Percentiles rank a stretch among this genome's conserved stretches.
Conservation (phyloP, 805 yeast species). For the Teunomyces atbi region DNA sequence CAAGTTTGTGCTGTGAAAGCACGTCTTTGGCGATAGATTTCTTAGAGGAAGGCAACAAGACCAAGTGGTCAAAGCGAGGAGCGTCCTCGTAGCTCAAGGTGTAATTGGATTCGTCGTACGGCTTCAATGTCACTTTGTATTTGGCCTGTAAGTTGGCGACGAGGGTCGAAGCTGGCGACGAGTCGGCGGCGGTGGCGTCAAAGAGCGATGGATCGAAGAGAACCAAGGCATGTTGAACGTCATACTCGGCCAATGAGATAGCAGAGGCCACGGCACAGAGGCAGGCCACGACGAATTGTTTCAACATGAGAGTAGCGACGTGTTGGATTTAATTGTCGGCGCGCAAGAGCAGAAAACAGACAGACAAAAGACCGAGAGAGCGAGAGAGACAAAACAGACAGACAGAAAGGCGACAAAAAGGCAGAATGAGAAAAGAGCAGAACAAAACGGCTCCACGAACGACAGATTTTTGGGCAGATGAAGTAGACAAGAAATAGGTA, state of each 20-base stretch:
- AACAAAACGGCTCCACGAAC: too few species aligned
- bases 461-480: too few species aligned
- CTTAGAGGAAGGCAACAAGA: constrained; percentile 36
- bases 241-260: constrained; percentile 3
- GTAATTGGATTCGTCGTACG: constrained; percentile 20
- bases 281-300: constrained; percentile 1
- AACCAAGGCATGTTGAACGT: constrained; percentile 24
- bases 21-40: constrained; percentile 29
- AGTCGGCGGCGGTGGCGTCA: constrained; percentile 14
- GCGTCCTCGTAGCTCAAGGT: constrained; percentile 23
- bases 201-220: constrained; percentile 30
- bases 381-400: too few species aligned
- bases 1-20: constrained; percentile 40
- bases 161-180: constrained; percentile 19
- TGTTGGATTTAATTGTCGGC: background rate
- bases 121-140: constrained; percentile 16
- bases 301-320: background rate
- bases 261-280: constrained; percentile 4
- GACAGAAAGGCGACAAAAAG: too few species aligned
- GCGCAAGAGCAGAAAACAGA: background rate
- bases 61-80: constrained; percentile 26
- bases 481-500: too few species aligned
- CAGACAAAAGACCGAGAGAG: background rate
- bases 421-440: too few species aligned
- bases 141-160: constrained; percentile 20